Base-by-base conservation (phyloP, 495 filamentous ascomycete genomes). In the Aspergillus avenaceus region DNA sequence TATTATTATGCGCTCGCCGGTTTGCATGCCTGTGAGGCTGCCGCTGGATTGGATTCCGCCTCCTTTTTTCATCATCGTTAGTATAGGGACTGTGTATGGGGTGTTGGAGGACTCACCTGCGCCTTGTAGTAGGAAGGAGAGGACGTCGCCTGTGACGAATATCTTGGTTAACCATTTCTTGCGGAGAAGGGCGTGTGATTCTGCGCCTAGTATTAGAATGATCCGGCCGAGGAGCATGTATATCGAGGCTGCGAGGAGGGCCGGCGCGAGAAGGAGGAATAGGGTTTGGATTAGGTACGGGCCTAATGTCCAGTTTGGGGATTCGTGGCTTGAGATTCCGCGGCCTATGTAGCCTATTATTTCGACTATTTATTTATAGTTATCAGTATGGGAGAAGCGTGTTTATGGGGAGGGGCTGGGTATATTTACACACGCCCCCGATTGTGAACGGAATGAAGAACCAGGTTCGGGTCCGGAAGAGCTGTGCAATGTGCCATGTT, bases 381-480 rank as follows among this genome's bases (percentile, higher is more conserved):
- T 4, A 37, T 9, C 21, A 14, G 6, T 12, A 11, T 14, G 0
- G 1, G 5, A 13, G 2, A 28, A 28, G n/a, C 8, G 7, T 24
- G 19, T 4, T 25, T 4, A 26, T 19, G 2, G 2, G 8, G 4
- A 38, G 26, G 1, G 19, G 13, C 5, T 12, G 18, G 31, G 0
- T 4, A 9, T 25, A 71, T 72, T 56, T 70, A 83, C 80, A 79
- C 12, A 74, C 38, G 25, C 77, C 74, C 8, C 81, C 83, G 21
- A 84, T 54, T 4, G 79, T 23, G 24, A 84, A 70, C 0, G 84
- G 77, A 12, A 77, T 74, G 47, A 85, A 82, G 57, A 79, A 85
- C 81, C 79, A 86, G 13, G 78, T 79, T 47, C 66, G 63, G 16
- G 63, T 71, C 36, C 56, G 66, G 32, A 72, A 29, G 11, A 85